Percentiles rank a stretch among this genome's conserved stretches.
phyloP scores from a whole-genome alignment of 345 rosid genomes.

The Gossypium herbaceum region DNA sequence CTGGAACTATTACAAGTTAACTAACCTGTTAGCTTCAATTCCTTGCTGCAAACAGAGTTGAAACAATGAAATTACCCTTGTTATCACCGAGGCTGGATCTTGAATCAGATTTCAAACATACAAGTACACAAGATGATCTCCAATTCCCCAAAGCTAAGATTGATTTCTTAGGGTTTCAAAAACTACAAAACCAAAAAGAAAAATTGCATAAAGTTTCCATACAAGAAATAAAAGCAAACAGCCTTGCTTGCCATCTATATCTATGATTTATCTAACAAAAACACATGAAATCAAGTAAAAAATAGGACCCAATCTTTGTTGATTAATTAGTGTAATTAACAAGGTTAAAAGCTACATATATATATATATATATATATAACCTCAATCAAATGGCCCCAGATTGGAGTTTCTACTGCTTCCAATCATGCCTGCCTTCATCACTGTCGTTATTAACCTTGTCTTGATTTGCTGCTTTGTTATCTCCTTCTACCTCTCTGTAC shows the following conservation, averaged over 20 bases:
- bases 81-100: background rate
- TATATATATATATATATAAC: background rate
- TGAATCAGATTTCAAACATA: background rate
- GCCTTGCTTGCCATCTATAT: background rate
- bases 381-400: slow-evolving; percentile 6
- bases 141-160: background rate
- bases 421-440: background rate
- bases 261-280: background rate
- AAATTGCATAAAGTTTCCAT: background rate
- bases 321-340: background rate
- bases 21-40: background rate
- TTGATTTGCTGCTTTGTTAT: slow-evolving; percentile 20
- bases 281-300: background rate
- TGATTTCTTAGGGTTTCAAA: background rate
- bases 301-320: background rate
- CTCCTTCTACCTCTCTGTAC: slow-evolving; percentile 32
- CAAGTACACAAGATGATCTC: background rate
- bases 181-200: background rate
- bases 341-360: background rate
- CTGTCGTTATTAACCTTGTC: slow-evolving; percentile 11
- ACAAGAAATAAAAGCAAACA: background rate
- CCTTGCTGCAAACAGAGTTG: background rate
- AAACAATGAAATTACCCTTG: background rate
- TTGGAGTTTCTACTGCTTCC: background rate
- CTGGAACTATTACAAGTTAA: too few species aligned